These are phyloP conservation scores for Geotrichum siamense DNA, from an alignment of 1,139 yeast genomes.

Conservation along the genomic window DNA sequence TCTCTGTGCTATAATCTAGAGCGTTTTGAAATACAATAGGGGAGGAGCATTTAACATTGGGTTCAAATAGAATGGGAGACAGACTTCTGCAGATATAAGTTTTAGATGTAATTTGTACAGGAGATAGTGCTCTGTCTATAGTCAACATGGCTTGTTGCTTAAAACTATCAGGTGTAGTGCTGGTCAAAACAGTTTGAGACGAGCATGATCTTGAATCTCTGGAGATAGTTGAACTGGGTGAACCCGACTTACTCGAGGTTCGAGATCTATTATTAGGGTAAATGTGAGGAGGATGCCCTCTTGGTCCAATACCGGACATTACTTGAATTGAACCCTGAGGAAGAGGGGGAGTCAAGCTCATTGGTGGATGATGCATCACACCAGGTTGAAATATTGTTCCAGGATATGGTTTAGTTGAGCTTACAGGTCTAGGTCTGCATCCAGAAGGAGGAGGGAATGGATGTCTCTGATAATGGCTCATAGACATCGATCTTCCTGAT, in stretches of 20 bases:
- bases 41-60: constrained; percentile 1
- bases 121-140: not conserved
- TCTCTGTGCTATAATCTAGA: not conserved
- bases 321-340: not conserved
- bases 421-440: not conserved
- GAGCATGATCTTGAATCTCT: constrained; percentile 8
- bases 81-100: not conserved
- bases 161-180: not conserved
- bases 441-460: not conserved
- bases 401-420: not conserved
- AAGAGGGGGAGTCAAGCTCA: not conserved
- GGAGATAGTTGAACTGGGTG: constrained; percentile 11
- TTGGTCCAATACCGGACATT: not conserved
- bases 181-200: constrained; percentile 5
- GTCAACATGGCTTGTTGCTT: not conserved
- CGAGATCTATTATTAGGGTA: not conserved
- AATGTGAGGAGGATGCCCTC: not conserved
- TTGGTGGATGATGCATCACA: not conserved
- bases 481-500: constrained; percentile 8
- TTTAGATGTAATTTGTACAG: not conserved
- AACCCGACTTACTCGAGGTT: constrained; percentile 9
- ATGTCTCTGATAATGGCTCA: constrained; percentile 5
- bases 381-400: not conserved
- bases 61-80: not conserved
- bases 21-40: not conserved